Conservation (phyloP, 345 rosid genomes). For the Theobroma cacao region DNA sequence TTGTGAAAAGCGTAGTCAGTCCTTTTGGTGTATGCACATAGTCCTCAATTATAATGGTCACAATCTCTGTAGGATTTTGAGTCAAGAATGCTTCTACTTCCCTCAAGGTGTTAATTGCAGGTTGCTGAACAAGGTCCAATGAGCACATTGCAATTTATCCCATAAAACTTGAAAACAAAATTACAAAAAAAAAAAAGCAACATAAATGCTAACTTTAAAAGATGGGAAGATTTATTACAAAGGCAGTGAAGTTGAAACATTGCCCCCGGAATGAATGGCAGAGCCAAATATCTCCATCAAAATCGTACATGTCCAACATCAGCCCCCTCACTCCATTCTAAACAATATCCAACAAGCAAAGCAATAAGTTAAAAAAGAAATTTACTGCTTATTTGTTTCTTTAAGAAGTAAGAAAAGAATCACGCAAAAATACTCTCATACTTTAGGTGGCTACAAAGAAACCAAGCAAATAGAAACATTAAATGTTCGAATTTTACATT, state of each 20-base stretch:
- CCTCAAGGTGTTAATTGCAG: conserved; percentile 77
- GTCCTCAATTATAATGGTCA: conserved; percentile 89
- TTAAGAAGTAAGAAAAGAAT: not conserved
- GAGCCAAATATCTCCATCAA: conserved; percentile 83
- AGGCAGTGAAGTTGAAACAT: conserved; percentile 97
- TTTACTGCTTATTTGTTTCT: not conserved
- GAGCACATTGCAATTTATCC: conserved; percentile 3
- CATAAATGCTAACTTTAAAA: conserved; percentile 9
- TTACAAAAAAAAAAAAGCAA: not conserved
- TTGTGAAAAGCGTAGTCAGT: conserved; percentile 57
- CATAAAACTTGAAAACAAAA: not conserved
- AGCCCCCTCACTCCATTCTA: conserved; percentile 97
- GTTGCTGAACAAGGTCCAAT: conserved; percentile 57
- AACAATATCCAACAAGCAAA: conserved; percentile 23
- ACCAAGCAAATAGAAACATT: not conserved
- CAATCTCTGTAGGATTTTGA: conserved; percentile 74
- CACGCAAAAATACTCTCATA: not conserved
- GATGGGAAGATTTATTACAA: conserved; percentile 48
- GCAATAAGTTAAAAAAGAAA: not conserved
- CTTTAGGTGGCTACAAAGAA: not conserved
- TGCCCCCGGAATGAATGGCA: conserved; percentile 93
- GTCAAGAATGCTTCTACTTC: conserved; percentile 91
- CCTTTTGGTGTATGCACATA: conserved; percentile 92
- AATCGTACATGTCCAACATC: conserved; percentile 98
- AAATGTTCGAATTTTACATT: not conserved